Evolutionary conservation across 148 eudicot species (phyloP).

Genomic region (Rhododendron mucronatum): DNA sequence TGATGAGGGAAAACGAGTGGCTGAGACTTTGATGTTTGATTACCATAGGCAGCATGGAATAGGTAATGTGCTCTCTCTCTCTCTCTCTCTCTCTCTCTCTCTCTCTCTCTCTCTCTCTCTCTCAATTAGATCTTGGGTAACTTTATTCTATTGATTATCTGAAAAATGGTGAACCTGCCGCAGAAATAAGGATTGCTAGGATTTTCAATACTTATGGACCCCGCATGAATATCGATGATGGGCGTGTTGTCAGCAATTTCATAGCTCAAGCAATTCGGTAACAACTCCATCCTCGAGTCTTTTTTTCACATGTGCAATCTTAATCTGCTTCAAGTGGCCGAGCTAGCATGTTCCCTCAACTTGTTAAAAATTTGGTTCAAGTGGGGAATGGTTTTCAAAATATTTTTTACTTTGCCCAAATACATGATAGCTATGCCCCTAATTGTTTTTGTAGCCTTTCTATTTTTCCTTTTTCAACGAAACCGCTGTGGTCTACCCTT

Average conservation of each 20-base stretch:
- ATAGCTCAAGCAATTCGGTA: conserved; percentile 96
- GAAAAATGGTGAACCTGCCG: not conserved
- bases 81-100: not conserved
- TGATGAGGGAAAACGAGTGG: conserved; percentile 96
- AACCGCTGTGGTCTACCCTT: not conserved
- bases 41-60: conserved; percentile 96
- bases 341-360: not conserved
- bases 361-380: not conserved
- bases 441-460: not conserved
- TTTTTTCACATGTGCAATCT: not conserved
- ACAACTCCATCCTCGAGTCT: not conserved
- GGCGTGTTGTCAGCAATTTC: conserved; percentile 98
- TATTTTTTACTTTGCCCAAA: not conserved
- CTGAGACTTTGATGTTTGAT: conserved; percentile 97
- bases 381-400: not conserved
- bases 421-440: not conserved
- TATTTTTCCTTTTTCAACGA: not conserved
- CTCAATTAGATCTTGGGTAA: not conserved
- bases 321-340: not conserved
- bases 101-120: not conserved
- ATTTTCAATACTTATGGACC: conserved; percentile 99
- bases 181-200: conserved; percentile 93
- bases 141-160: not conserved
- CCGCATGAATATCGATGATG: conserved; percentile 97
- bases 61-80: conserved; percentile 33